Evolutionary conservation across 2,329 filamentous ascomycete species (phyloP).

Genomic region (Dendrostoma leiphaemia): DNA sequence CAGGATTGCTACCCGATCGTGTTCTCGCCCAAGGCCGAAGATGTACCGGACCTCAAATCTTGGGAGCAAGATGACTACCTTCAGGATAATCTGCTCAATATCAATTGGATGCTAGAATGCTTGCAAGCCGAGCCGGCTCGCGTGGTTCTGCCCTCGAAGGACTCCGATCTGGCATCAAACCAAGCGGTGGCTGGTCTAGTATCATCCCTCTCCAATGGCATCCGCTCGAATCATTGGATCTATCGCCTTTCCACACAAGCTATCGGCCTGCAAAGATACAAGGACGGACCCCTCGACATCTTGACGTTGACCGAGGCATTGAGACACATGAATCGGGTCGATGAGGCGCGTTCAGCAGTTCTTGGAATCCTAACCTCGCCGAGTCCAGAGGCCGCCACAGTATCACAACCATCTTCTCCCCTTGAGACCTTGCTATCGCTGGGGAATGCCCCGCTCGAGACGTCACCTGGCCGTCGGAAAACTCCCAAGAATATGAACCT

Average conservation of each 20-base stretch:
- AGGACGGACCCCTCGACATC: conserved; percentile 6
- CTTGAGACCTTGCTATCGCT: conserved; percentile 10
- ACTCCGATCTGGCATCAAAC: not conserved
- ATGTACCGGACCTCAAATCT: conserved; percentile 11
- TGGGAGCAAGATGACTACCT: conserved; percentile 36
- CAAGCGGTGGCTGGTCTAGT: conserved; percentile 9
- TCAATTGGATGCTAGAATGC: conserved; percentile 44
- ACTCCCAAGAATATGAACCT: conserved; percentile 39
- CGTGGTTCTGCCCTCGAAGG: conserved; percentile 10
- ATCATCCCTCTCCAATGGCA: conserved; percentile 17
- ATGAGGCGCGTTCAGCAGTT: not conserved
- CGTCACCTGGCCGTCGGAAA: conserved; percentile 2
- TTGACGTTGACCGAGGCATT: conserved; percentile 24
- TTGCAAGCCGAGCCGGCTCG: conserved; percentile 27
- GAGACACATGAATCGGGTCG: conserved; percentile 22
- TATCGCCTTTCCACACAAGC: conserved; percentile 29
- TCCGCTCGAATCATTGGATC: conserved; percentile 33
- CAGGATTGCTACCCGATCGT: conserved; percentile 28
- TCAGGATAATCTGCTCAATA: conserved; percentile 45
- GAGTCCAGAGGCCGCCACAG: conserved; percentile 28
- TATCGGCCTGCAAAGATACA: conserved; percentile 22
- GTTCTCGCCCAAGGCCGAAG: conserved; percentile 5
- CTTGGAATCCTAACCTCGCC: not conserved
- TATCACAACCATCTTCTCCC: conserved; percentile 28
- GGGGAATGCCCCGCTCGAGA: conserved; percentile 12